Evolutionary conservation across 2,329 filamentous ascomycete species (phyloP), one percentile per base, ranked within the genome.

Genomic region (Rutstroemia sp.): DNA sequence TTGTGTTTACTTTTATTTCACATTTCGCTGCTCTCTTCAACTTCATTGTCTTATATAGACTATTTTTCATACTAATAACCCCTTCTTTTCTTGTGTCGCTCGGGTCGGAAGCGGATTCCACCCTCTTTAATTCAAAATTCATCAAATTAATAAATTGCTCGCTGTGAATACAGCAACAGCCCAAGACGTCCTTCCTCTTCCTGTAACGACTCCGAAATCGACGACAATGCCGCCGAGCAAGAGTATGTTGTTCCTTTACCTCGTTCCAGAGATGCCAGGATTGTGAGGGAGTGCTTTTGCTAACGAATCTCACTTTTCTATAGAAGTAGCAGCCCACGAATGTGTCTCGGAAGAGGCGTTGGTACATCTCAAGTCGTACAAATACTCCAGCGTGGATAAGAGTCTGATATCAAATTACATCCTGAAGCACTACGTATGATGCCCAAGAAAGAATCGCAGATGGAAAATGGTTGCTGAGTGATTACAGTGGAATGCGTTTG

Each of bases 381-480:
- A 96, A 71, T 99, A 99, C 74, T 95, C 91, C 66, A 90, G 88
- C 67, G 91, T 99, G 73, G 94, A 99, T 78, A 92, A 96, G 74
- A 96, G 92, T 51, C 87, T 88, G 61, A 83, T 96, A 58, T 97
- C 94, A 57, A 83, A 92, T 72, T 95, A 97, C 73, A 89, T 99
- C 70, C 81, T 99, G 51, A 88, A 87, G 65, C 92, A 95, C 70
- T 99, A 96, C 77, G 94, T 97, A 87, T 72, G 87, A 34, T 75
- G 19, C 21, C 42, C 19, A 19, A n/a, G 39, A 42, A 19, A 34
- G 30, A 9, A 12, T 21, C 18, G 14, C 8, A 2, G 7, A 45
- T 25, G 23, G 19, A 23, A 8, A 10, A 42, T n/a, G 41, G 12
- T 47, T 56, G 55, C 62, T 65, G 49, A 66, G 55, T 18, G 37